Evolutionary conservation across 148 eudicot genomes (phyloP), one percentile per base, ranked within the genome.

Genomic region (Vaccinium corymbosum): DNA sequence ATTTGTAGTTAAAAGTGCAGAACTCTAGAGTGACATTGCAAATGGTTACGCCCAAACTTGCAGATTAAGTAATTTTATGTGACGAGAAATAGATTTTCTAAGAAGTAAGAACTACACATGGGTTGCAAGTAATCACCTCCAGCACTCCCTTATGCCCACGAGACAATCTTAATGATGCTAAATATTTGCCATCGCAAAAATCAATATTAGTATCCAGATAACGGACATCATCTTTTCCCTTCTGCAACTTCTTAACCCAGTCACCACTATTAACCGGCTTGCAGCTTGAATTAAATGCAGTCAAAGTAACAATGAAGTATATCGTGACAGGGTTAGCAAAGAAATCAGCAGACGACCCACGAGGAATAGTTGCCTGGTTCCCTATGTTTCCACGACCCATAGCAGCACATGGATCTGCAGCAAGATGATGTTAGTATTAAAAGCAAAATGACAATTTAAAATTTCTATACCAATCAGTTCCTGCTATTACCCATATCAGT

Each of bases 191-290:
- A 81, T 90, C 92, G 79, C 87, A 89, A 91, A 95, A 97, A 57
- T 92, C 94, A 79, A 95, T 91, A 85, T 95, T 93, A 78, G 95
- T 90, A 78, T 97, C 95, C 88, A 97, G 76, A 88, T 85, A 90
- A 70, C 89, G 89, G 78, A 93, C 81, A 75, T 92, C 91, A 59
- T 87, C 88, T 84, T 93, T 97, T 85, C 89, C 89, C 93, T 94
- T 95, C 87, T 89, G 89, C 87, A 97, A 89, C 94, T 90, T 97
- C 88, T 88, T 97, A 55, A 93, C 90, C 94, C 93, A 94, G 76
- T 97, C 96, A 74, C 93, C 90, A 88, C 94, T 91, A 86, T 93
- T 91, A 84, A 97, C 96, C 16, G 99, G 92, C 88, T 92, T 95
- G 90, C 95, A 93, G 87, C 94, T 94, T 85, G 93, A 93, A 80